These are phyloP conservation scores for Kodamaea ohmeri DNA, from an alignment of 1,139 yeast species.

Conservation along the genomic window DNA sequence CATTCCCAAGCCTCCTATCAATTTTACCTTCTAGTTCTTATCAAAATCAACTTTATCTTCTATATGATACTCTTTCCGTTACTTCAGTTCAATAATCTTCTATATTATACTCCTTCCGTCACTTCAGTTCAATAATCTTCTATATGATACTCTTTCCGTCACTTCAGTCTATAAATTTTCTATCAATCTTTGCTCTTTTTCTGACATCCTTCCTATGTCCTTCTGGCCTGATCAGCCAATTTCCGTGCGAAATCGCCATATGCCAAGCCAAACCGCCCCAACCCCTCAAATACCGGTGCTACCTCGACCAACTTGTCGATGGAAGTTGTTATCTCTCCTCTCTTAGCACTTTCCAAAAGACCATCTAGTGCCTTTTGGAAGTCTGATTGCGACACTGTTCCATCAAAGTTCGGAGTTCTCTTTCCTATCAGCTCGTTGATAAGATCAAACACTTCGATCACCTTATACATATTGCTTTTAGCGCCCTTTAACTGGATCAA, in stretches of 20 bases:
- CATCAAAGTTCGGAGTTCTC: constrained; percentile 8
- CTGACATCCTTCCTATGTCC: too few species aligned
- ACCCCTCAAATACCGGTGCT: constrained; percentile 50
- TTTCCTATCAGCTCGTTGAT: constrained; percentile 7
- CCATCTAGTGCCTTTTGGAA: constrained; percentile 20
- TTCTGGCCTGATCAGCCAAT: neutral
- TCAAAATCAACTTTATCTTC: too few species aligned
- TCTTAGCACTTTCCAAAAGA: constrained; percentile 40
- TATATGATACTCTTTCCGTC: neutral
- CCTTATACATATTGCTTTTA: constrained; percentile 44
- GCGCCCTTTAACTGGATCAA: constrained; percentile 44
- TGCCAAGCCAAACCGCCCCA: constrained; percentile 46
- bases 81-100: neutral
- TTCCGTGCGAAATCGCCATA: constrained; percentile 44
- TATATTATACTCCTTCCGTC: too few species aligned
- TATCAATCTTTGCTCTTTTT: too few species aligned
- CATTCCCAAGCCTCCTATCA: too few species aligned
- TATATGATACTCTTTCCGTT: neutral
- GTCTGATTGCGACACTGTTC: constrained; percentile 11
- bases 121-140: too few species aligned
- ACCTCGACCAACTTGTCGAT: constrained; percentile 46
- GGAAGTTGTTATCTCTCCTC: constrained; percentile 29
- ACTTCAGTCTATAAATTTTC: neutral
- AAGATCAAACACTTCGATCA: constrained; percentile 42
- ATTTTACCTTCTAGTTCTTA: too few species aligned